phyloP scores from a whole-genome alignment of 2,329 filamentous ascomycete species.

The Calcarisporium arbuscula region DNA sequence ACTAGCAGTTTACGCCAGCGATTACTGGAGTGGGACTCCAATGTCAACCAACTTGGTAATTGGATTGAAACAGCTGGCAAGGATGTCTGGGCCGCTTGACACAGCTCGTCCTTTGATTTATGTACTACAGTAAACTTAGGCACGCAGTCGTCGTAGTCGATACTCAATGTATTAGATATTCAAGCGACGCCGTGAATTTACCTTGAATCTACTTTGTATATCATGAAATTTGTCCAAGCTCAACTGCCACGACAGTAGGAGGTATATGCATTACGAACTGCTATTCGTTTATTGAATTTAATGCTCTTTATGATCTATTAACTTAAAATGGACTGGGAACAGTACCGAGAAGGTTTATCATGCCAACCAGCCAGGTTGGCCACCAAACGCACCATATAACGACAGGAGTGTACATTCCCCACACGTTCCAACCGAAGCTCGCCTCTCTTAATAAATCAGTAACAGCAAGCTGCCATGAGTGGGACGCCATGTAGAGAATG shows the following conservation, averaged over 20 bases:
- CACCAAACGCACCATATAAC: constrained; percentile 95
- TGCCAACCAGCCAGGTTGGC: constrained; percentile 76
- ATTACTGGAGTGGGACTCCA: constrained; percentile 90
- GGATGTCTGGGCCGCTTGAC: constrained; percentile 90
- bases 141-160: too few species aligned
- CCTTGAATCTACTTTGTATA: too few species aligned
- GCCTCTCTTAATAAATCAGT: constrained; percentile 61
- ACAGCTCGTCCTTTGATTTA: too few species aligned
- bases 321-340: constrained; percentile 9
- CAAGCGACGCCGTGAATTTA: too few species aligned
- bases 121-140: too few species aligned
- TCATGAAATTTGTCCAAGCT: too few species aligned
- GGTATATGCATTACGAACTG: too few species aligned
- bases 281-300: constrained; percentile 5
- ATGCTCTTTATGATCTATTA: constrained; percentile 1
- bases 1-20: constrained; percentile 87
- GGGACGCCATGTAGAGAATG: constrained; percentile 43
- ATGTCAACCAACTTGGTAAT: constrained; percentile 91
- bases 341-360: constrained; percentile 45
- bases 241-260: neutral
- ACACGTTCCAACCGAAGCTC: constrained; percentile 83
- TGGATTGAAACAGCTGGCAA: constrained; percentile 94
- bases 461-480: constrained; percentile 33
- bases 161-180: too few species aligned
- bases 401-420: constrained; percentile 82